Evolutionary conservation across 2,329 filamentous ascomycete genomes (phyloP).

Genomic region (Botrytis deweyae): DNA sequence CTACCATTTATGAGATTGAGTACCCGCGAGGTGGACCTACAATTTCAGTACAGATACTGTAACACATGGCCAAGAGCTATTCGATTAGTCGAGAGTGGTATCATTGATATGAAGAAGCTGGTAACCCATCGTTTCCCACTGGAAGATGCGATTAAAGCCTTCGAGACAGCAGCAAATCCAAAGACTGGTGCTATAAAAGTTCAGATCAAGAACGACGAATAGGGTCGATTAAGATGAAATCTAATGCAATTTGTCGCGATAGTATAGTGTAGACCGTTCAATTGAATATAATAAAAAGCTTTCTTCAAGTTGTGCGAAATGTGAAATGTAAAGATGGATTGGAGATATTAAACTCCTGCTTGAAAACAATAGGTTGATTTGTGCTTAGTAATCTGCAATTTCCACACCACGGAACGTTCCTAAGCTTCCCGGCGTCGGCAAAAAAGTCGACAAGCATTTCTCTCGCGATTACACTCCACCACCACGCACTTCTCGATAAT

Average conservation of each 20-base stretch:
- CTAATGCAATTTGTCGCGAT: conserved; percentile 15
- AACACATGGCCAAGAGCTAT: conserved; percentile 97
- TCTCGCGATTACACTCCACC: conserved; percentile 29
- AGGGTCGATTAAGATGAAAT: conserved; percentile 6
- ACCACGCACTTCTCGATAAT: conserved; percentile 35
- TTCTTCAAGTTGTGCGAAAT: background rate
- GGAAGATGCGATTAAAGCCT: conserved; percentile 85
- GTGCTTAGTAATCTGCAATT: conserved; percentile 21
- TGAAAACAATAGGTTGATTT: background rate
- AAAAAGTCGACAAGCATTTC: conserved; percentile 31
- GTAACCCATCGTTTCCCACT: conserved; percentile 86
- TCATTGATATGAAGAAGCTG: conserved; percentile 76
- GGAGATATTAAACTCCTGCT: background rate
- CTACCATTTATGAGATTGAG: conserved; percentile 93
- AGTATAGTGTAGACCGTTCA: conserved; percentile 23
- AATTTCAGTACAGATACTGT: conserved; percentile 94
- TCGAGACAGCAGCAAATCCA: conserved; percentile 82
- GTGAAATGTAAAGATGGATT: background rate
- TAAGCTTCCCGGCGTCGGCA: conserved; percentile 29
- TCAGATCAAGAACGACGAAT: conserved; percentile 70
- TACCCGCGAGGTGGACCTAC: conserved; percentile 87
- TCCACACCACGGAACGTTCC: conserved; percentile 20
- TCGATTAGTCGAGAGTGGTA: conserved; percentile 76
- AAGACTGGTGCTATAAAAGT: conserved; percentile 98
- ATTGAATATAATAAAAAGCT: conserved; percentile 6